Conservation (phyloP, 2,329 filamentous ascomycete genomes). For the Ascochyta fabae region DNA sequence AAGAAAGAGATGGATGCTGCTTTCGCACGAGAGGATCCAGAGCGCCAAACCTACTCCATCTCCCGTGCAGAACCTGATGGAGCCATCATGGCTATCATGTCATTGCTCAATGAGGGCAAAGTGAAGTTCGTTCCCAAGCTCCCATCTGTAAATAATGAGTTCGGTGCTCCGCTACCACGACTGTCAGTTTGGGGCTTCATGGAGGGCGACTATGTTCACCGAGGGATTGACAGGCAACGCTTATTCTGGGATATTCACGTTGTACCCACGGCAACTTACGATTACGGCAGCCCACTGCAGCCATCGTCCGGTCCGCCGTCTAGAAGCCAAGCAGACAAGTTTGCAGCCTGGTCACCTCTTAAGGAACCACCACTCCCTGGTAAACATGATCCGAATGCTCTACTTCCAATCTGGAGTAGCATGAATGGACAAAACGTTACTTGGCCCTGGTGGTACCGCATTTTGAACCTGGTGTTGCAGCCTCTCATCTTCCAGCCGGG, state of each 20-base stretch:
- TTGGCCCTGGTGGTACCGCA: conserved; percentile 67
- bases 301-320: conserved; percentile 21
- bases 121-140: conserved; percentile 62
- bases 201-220: conserved; percentile 73
- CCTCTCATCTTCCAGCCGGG: conserved; percentile 68
- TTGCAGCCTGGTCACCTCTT: conserved; percentile 25
- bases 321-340: conserved; percentile 39
- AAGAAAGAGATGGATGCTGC: conserved; percentile 65
- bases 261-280: conserved; percentile 64
- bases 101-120: conserved; percentile 66
- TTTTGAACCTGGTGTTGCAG: conserved; percentile 68
- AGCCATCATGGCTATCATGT: conserved; percentile 69
- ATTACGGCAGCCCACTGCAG: conserved; percentile 62
- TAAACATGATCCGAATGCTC: conserved; percentile 49
- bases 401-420: conserved; percentile 74
- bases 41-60: conserved; percentile 51
- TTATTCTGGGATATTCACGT: conserved; percentile 69
- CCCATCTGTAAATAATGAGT: conserved; percentile 61
- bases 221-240: conserved; percentile 69
- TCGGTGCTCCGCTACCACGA: conserved; percentile 49
- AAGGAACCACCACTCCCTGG: conserved; percentile 40
- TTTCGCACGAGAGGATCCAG: conserved; percentile 50
- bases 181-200: conserved; percentile 70
- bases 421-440: conserved; percentile 67
- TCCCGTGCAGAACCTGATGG: conserved; percentile 68